A percentile compares a stretch with the other conserved stretches of the same genome.
phyloP scores from a whole-genome alignment of 2,329 filamentous ascomycete species.

The Fusarium ambrosium region DNA sequence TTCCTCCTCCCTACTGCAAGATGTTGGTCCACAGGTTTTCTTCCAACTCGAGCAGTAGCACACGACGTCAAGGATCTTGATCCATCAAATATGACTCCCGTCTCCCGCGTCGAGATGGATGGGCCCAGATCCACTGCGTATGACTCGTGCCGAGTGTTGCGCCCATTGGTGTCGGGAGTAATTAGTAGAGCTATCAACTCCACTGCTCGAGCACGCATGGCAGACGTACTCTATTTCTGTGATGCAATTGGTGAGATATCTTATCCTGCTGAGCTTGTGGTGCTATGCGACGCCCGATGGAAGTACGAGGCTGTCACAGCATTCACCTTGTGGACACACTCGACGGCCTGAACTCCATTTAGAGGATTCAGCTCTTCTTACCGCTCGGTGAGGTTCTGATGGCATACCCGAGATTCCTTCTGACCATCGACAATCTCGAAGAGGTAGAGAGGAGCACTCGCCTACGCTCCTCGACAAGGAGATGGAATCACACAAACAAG shows the following conservation, averaged over 20 bases:
- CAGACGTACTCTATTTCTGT: neutral
- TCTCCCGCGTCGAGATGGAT: neutral
- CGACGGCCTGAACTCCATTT: neutral
- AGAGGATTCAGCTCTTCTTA: neutral
- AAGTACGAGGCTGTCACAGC: neutral
- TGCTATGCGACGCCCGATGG: neutral
- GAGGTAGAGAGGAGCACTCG: neutral
- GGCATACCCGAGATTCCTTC: neutral
- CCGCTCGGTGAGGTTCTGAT: too few species aligned
- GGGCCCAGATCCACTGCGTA: constrained; percentile 8
- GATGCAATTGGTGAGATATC: constrained; percentile 4
- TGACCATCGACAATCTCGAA: neutral
- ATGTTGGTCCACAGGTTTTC: neutral
- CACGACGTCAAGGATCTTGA: neutral
- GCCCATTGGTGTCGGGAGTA: neutral
- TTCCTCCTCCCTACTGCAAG: neutral
- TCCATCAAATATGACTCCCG: neutral
- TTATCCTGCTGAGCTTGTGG: neutral
- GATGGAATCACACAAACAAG: neutral
- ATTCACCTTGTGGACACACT: neutral
- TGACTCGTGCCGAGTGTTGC: constrained; percentile 15
- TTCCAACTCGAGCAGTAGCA: neutral
- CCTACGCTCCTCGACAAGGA: neutral
- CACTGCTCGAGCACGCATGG: neutral
- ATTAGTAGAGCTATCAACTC: constrained; percentile 7